Percentiles rank a stretch among this genome's conserved stretches.
Conservation (phyloP, 169 alveolate species). For the Plasmodium gonderi region DNA sequence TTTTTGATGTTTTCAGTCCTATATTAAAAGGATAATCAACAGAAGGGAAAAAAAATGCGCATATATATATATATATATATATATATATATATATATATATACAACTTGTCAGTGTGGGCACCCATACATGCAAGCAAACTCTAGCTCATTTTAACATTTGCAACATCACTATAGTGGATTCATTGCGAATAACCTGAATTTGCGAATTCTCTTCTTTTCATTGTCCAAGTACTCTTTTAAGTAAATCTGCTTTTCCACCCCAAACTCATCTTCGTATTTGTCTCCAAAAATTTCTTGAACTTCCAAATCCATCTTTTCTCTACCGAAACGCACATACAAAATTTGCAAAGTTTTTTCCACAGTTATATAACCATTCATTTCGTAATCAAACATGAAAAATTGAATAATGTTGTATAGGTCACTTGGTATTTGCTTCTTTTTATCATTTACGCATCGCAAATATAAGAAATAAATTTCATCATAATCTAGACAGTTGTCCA, state of each 20-base stretch:
- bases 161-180: background rate
- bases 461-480: constrained; percentile 69
- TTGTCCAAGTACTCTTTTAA: constrained; percentile 53
- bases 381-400: constrained; percentile 69
- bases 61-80: background rate
- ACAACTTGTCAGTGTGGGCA: background rate
- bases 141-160: background rate
- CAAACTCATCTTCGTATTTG: constrained; percentile 65
- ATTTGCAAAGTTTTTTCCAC: constrained; percentile 69
- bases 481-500: constrained; percentile 71
- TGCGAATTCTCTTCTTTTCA: constrained; percentile 59
- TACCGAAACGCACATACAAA: constrained; percentile 69
- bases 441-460: constrained; percentile 62
- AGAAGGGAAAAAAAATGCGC: background rate
- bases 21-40: background rate
- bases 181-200: constrained; percentile 16
- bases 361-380: constrained; percentile 73
- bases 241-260: constrained; percentile 61
- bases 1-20: constrained; percentile 51
- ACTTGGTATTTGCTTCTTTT: constrained; percentile 66
- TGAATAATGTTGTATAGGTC: constrained; percentile 68
- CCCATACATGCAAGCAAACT: background rate
- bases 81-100: background rate
- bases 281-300: constrained; percentile 73
- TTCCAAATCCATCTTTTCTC: constrained; percentile 69